Percentiles rank a stretch among this genome's conserved stretches.
Conservation (phyloP, 1,284 basidiomycete genomes). For the Jaminaea rosea region DNA sequence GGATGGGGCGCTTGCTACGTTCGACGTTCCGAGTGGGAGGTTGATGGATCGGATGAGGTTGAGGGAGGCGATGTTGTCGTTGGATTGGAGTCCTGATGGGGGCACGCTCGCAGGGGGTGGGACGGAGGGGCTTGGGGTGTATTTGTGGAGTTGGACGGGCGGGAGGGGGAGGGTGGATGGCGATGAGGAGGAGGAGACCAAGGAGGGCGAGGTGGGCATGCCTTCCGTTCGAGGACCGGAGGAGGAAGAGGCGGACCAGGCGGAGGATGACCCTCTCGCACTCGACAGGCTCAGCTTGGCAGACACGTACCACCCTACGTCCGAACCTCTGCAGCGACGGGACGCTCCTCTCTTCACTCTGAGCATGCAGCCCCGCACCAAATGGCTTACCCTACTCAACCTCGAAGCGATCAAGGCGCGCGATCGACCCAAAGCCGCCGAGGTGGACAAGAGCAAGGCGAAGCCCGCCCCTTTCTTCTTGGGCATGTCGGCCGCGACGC, state of each 20-base stretch:
- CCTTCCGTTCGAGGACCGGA: conserved; percentile 45
- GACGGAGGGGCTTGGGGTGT: neutral
- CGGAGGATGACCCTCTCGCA: neutral
- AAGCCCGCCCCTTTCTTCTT: conserved; percentile 82
- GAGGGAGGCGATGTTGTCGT: neutral
- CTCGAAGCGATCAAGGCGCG: conserved; percentile 83
- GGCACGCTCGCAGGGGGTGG: neutral
- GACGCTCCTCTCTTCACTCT: conserved; percentile 59
- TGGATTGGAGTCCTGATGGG: neutral
- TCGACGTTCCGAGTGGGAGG: neutral
- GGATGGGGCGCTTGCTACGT: neutral
- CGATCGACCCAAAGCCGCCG: conserved; percentile 91
- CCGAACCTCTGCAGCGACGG: too few species aligned
- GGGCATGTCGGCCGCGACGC: conserved; percentile 63
- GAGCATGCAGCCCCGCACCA: conserved; percentile 77
- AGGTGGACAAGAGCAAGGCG: conserved; percentile 85
- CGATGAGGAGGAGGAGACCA: neutral
- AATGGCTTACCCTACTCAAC: conserved; percentile 94
- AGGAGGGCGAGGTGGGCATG: conserved; percentile 23
- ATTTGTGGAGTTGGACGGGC: neutral
- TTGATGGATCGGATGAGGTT: neutral
- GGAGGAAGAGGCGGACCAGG: conserved; percentile 13
- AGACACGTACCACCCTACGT: too few species aligned
- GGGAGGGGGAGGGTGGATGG: neutral
- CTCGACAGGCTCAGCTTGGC: too few species aligned